Conservation (phyloP, 2,329 filamentous ascomycete species). For the Dactylonectria estremocensis region DNA sequence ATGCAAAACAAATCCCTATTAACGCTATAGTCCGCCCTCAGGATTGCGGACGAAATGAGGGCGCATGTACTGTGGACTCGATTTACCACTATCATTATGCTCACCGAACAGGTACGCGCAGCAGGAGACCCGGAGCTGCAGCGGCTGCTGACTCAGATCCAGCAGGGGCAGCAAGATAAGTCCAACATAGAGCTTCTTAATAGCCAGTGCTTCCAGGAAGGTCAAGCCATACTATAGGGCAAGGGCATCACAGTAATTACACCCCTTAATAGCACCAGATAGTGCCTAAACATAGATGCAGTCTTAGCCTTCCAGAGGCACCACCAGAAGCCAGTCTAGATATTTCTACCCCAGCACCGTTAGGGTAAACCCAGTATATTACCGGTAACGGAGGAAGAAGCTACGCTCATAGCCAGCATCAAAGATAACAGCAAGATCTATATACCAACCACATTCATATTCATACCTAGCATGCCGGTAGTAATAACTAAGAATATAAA, state of each 20-base stretch:
- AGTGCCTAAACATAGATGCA: not conserved
- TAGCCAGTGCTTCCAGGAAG: not conserved
- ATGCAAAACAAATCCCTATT: not conserved
- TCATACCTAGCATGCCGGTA: too few relatives aligned
- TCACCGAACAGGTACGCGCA: constrained; percentile 14
- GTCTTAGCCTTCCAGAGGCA: not conserved
- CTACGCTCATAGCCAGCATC: too few relatives aligned
- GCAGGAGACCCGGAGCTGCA: constrained; percentile 3
- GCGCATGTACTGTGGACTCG: not conserved
- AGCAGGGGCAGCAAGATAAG: not conserved
- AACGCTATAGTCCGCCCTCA: not conserved
- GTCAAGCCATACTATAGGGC: not conserved
- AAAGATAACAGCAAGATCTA: too few relatives aligned
- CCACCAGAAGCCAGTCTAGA: too few relatives aligned
- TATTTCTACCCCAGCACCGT: too few relatives aligned
- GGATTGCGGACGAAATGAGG: too few relatives aligned
- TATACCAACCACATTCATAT: too few relatives aligned
- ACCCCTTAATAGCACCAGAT: not conserved
- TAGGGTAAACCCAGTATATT: too few relatives aligned
- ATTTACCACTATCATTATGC: constrained; percentile 3
- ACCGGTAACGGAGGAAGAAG: too few relatives aligned
- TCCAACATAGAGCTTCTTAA: constrained; percentile 1
- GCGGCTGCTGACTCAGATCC: constrained; percentile 8
- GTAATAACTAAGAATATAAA: too few relatives aligned
- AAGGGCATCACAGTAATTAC: not conserved